Evolutionary conservation across 1,284 basidiomycete genomes (phyloP).

Genomic region (Trichosporon ovoides): DNA sequence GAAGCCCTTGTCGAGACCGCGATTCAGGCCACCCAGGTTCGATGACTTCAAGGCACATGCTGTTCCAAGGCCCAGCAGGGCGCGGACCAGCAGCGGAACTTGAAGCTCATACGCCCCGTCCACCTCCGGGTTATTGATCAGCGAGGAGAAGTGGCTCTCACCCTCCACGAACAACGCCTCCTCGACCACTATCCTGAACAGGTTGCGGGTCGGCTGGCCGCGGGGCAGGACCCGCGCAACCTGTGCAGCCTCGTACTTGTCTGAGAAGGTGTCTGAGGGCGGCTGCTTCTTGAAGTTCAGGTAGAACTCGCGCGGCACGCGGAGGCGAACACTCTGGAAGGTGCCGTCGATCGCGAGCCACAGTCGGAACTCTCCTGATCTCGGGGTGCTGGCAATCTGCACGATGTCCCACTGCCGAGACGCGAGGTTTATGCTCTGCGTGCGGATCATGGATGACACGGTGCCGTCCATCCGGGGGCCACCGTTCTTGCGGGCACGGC

Average conservation of each 20-base stretch:
- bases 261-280: slow-evolving; percentile 60
- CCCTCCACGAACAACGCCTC: slow-evolving; percentile 80
- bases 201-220: slow-evolving; percentile 66
- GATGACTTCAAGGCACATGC: slow-evolving; percentile 67
- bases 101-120: slow-evolving; percentile 94
- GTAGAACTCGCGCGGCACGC: slow-evolving; percentile 88
- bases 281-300: slow-evolving; percentile 74
- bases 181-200: slow-evolving; percentile 77
- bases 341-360: slow-evolving; percentile 84
- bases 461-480: slow-evolving; percentile 49
- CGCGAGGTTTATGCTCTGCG: slow-evolving; percentile 59
- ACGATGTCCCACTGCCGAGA: slow-evolving; percentile 85
- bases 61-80: slow-evolving; percentile 76
- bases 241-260: slow-evolving; percentile 66
- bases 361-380: slow-evolving; percentile 77
- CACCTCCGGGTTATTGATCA: slow-evolving; percentile 90
- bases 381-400: slow-evolving; percentile 73
- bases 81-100: slow-evolving; percentile 79
- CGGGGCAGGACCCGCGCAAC: slow-evolving; percentile 76
- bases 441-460: slow-evolving; percentile 73
- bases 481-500: slow-evolving; percentile 44
- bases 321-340: slow-evolving; percentile 71
- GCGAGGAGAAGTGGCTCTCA: slow-evolving; percentile 82
- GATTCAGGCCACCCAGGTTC: slow-evolving; percentile 65
- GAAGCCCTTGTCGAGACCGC: slow-evolving; percentile 77